Conservation (phyloP, 2,329 filamentous ascomycete genomes). For the Ophiognomonia clavigignenti-juglandacearum region DNA sequence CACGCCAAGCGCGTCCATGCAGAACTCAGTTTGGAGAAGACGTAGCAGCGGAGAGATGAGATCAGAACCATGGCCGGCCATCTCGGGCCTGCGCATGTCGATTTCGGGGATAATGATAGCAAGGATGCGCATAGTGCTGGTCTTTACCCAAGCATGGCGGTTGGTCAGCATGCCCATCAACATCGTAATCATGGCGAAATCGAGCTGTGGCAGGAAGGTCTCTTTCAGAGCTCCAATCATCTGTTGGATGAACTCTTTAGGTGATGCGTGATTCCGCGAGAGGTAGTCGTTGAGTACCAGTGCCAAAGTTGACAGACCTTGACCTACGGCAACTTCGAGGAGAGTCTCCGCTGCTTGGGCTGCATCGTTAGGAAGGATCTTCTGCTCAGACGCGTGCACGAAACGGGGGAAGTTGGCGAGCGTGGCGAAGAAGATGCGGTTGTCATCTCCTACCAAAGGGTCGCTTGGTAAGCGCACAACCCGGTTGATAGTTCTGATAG, state of each 20-base stretch:
- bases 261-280: slow-evolving; percentile 58
- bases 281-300: slow-evolving; percentile 67
- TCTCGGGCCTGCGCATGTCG: slow-evolving; percentile 87
- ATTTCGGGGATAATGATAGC: slow-evolving; percentile 81
- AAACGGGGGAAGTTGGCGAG: slow-evolving; percentile 89
- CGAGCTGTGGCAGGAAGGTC: slow-evolving; percentile 74
- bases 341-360: slow-evolving; percentile 65
- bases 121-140: slow-evolving; percentile 88
- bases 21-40: slow-evolving; percentile 87
- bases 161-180: slow-evolving; percentile 90
- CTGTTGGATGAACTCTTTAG: slow-evolving; percentile 71
- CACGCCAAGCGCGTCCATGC: slow-evolving; percentile 85
- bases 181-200: slow-evolving; percentile 83
- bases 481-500: slow-evolving; percentile 71
- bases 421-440: slow-evolving; percentile 77
- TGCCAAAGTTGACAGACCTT: slow-evolving; percentile 64
- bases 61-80: slow-evolving; percentile 87
- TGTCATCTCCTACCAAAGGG: slow-evolving; percentile 74
- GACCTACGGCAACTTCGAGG: slow-evolving; percentile 65
- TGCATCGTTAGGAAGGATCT: slow-evolving; percentile 48
- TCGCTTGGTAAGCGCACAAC: slow-evolving; percentile 76
- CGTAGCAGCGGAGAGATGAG: slow-evolving; percentile 89
- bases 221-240: slow-evolving; percentile 70
- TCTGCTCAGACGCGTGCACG: slow-evolving; percentile 70
- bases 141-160: slow-evolving; percentile 80